Evolutionary conservation across 2,329 filamentous ascomycete species (phyloP).

Genomic region (Coniochaeta ligniaria): DNA sequence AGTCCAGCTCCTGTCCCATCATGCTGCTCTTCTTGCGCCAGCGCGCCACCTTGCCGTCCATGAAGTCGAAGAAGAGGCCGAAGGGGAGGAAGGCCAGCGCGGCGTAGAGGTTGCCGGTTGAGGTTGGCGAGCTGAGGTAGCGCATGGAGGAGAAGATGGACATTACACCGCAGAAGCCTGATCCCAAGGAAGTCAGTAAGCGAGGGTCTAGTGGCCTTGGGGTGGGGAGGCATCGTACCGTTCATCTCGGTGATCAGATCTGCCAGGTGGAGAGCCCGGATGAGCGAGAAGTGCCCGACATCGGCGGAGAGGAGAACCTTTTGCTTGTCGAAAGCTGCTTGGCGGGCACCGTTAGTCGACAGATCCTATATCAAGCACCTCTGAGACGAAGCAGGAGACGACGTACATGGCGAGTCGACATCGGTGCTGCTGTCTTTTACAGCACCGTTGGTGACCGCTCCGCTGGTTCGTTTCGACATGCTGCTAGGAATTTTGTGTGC

Average conservation of each 20-base stretch:
- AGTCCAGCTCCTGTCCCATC: conserved; percentile 97
- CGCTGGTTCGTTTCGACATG: conserved; percentile 59
- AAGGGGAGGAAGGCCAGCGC: conserved; percentile 86
- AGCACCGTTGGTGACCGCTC: conserved; percentile 38
- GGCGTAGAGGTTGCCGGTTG: conserved; percentile 66
- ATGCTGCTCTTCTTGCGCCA: conserved; percentile 96
- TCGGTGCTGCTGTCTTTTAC: conserved; percentile 27
- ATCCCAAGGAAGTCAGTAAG: background rate
- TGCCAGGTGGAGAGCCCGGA: conserved; percentile 67
- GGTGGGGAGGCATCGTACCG: conserved; percentile 39
- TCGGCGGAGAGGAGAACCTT: conserved; percentile 60
- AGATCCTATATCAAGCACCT: background rate
- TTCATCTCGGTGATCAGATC: conserved; percentile 81
- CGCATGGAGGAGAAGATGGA: conserved; percentile 92
- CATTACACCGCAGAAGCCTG: conserved; percentile 84
- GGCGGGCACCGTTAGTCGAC: background rate
- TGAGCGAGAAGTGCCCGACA: conserved; percentile 65
- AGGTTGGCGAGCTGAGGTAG: conserved; percentile 68
- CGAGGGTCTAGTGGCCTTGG: background rate
- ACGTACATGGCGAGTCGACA: conserved; percentile 12
- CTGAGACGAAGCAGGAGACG: background rate
- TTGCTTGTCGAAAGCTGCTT: conserved; percentile 56
- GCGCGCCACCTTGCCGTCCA: conserved; percentile 92
- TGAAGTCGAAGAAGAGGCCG: conserved; percentile 93
- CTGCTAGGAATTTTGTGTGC: background rate